Percentiles rank a stretch among this genome's conserved stretches.
These are phyloP conservation scores for Sparassis latifolia DNA, from an alignment of 1,284 basidiomycete species.

Conservation along the genomic window DNA sequence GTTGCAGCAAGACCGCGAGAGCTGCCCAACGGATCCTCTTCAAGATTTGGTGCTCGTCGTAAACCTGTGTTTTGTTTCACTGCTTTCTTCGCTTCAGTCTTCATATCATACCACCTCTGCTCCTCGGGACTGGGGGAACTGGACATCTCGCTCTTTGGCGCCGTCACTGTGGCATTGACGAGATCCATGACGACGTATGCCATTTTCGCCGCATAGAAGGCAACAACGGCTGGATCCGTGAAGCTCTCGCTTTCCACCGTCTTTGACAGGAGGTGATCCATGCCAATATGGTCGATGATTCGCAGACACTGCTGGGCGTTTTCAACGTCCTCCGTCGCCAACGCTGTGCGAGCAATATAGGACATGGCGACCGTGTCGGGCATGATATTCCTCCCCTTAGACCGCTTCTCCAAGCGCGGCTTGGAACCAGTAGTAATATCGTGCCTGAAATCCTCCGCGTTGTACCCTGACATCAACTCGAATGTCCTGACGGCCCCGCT, in stretches of 20 bases:
- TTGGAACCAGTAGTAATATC: constrained; percentile 23
- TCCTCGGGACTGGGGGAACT: constrained; percentile 5
- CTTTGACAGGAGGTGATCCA: constrained; percentile 11
- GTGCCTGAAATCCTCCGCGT: constrained; percentile 41
- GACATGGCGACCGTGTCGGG: constrained; percentile 46
- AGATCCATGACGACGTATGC: constrained; percentile 16
- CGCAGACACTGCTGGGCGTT: constrained; percentile 53
- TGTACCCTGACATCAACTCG: constrained; percentile 62
- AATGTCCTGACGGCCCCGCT: constrained; percentile 45
- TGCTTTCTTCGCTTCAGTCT: constrained; percentile 11
- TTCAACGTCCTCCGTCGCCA: constrained; percentile 38
- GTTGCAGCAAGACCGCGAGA: constrained; percentile 13
- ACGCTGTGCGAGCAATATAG: constrained; percentile 46
- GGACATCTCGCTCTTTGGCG: constrained; percentile 3
- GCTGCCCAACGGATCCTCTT: constrained; percentile 17
- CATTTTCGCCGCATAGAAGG: constrained; percentile 17
- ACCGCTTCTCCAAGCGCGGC: constrained; percentile 5
- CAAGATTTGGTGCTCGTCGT: constrained; percentile 12
- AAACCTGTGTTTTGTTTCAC: constrained; percentile 7
- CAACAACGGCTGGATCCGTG: constrained; percentile 4
- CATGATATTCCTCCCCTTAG: constrained; percentile 31
- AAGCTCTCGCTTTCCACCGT: background rate
- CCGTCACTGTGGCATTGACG: constrained; percentile 13
- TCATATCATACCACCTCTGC: constrained; percentile 14
- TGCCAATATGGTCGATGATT: constrained; percentile 40